Evolutionary conservation across 2,329 filamentous ascomycete genomes (phyloP).

Genomic region (Colletotrichum tamarilloi): DNA sequence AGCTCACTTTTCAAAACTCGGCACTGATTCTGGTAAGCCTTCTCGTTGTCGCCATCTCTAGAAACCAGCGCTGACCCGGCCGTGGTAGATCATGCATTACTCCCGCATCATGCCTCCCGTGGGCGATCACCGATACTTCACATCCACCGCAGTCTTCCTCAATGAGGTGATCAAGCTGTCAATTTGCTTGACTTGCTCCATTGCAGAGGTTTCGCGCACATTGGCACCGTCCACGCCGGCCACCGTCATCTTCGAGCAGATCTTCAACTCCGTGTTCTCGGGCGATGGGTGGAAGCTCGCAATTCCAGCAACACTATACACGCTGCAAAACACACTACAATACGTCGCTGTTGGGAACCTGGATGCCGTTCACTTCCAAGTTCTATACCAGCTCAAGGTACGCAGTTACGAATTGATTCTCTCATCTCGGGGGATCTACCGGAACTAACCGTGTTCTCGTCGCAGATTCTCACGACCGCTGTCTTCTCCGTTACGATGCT

Average conservation of each 20-base stretch:
- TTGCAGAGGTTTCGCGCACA: slow-evolving; percentile 86
- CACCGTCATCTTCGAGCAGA: slow-evolving; percentile 81
- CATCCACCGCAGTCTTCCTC: slow-evolving; percentile 93
- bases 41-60: background rate
- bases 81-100: slow-evolving; percentile 85
- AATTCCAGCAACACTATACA: slow-evolving; percentile 89
- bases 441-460: background rate
- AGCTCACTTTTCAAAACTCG: slow-evolving; percentile 85
- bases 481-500: slow-evolving; percentile 86
- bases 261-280: slow-evolving; percentile 84
- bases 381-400: slow-evolving; percentile 91
- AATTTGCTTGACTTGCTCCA: slow-evolving; percentile 85
- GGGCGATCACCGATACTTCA: slow-evolving; percentile 88
- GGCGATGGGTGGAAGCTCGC: slow-evolving; percentile 96
- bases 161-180: slow-evolving; percentile 92
- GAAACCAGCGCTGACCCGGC: slow-evolving; percentile 18
- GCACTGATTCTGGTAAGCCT: slow-evolving; percentile 73
- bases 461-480: slow-evolving; percentile 84
- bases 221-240: slow-evolving; percentile 83
- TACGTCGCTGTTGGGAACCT: slow-evolving; percentile 93
- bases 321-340: slow-evolving; percentile 91
- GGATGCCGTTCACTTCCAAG: slow-evolving; percentile 92
- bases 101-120: slow-evolving; percentile 90
- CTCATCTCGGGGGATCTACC: background rate
- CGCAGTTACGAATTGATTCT: slow-evolving; percentile 27